A percentile compares a stretch with the other conserved stretches of the same genome.
These are phyloP conservation scores for Geotrichum ghanense DNA, from an alignment of 805 yeast genomes.

Conservation along the genomic window DNA sequence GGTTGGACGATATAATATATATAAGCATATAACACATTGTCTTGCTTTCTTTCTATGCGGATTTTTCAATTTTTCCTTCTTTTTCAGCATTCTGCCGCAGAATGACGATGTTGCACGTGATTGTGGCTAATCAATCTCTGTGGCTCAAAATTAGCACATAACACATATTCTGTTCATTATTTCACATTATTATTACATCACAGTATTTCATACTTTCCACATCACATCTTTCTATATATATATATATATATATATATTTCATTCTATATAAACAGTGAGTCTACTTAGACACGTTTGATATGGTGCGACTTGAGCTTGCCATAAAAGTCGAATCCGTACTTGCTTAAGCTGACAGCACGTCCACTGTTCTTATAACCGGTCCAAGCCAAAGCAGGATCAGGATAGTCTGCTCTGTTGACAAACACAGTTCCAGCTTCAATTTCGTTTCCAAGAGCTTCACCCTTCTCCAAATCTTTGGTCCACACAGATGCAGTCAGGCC, in stretches of 20 bases:
- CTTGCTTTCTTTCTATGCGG: no score
- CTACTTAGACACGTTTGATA: conserved; percentile 13
- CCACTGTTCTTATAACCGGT: conserved; percentile 69
- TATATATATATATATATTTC: no score
- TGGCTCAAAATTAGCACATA: no score
- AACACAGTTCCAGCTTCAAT: conserved; percentile 55
- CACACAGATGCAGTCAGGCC: conserved; percentile 88
- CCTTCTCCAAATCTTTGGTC: conserved; percentile 57
- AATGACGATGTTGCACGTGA: not conserved
- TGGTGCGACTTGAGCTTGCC: conserved; percentile 26
- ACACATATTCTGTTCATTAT: no score
- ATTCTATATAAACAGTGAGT: no score
- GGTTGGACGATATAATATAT: no score
- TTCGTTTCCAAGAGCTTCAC: conserved; percentile 48
- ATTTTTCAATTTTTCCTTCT: no score
- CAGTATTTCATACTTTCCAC: no score
- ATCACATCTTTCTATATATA: no score
- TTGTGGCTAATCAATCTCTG: not conserved
- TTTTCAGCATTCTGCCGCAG: not conserved
- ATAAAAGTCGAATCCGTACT: conserved; percentile 41
- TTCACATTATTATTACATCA: no score
- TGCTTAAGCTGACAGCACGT: conserved; percentile 59
- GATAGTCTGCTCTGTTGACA: conserved; percentile 56
- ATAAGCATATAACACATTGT: no score
- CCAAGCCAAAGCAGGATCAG: conserved; percentile 54